Percentiles rank a stretch among this genome's conserved stretches.
Conservation (phyloP, 441 rosid species). For the Pelargonium exstipulatum region DNA sequence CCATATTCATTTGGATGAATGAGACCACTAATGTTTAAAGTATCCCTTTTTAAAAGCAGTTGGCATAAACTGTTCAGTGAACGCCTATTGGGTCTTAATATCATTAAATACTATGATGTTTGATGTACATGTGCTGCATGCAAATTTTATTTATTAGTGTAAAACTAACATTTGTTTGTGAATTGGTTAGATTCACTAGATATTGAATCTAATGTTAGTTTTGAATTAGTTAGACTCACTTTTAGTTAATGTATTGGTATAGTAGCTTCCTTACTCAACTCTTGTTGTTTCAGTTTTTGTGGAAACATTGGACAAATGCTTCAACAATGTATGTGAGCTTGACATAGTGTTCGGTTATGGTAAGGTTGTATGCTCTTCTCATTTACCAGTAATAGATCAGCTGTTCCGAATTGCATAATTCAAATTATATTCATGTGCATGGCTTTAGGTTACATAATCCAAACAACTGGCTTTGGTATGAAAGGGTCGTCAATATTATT, state of each 20-base stretch:
- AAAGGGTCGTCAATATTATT: background rate
- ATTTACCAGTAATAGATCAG: constrained; percentile 1
- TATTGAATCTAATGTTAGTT: no score
- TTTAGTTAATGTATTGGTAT: background rate
- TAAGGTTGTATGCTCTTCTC: constrained; percentile 48
- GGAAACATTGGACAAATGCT: constrained; percentile 95
- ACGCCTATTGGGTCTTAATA: constrained; percentile 1
- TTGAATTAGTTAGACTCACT: no score
- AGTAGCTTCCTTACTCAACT: constrained; percentile 18
- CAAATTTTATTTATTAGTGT: no score
- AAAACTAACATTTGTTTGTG: background rate
- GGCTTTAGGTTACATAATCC: no score
- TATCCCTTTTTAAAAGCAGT: background rate
- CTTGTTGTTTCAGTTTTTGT: constrained; percentile 65
- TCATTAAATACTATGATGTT: no score
- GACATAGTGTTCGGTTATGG: constrained; percentile 83
- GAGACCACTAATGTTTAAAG: background rate
- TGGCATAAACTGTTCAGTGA: background rate
- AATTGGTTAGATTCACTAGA: no score
- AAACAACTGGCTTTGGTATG: background rate
- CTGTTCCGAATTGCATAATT: background rate
- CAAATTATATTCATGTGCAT: background rate
- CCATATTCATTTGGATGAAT: background rate
- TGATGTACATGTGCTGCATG: background rate
- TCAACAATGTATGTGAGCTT: constrained; percentile 91